Percentiles rank a stretch among this genome's conserved stretches.
Conservation (phyloP, 1,284 basidiomycete genomes). For the Fomitopsis schrenkii region DNA sequence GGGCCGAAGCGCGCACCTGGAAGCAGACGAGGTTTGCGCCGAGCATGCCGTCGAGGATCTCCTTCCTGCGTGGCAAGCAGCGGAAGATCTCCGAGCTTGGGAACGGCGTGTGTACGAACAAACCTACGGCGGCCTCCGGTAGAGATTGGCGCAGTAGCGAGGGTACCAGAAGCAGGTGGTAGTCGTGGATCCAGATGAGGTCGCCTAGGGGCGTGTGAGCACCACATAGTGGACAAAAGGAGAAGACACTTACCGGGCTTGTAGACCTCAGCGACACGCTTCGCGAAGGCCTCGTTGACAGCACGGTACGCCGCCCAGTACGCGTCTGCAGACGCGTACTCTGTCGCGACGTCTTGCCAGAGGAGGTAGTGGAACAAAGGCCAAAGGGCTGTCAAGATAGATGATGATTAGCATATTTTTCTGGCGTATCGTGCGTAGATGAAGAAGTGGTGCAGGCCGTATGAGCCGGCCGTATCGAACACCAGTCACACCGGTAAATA, state of each 20-base stretch:
- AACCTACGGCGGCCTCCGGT: conserved; percentile 62
- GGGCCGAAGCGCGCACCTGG: conserved; percentile 46
- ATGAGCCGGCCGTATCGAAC: too few species aligned
- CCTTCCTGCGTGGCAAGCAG: conserved; percentile 61
- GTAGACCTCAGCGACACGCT: conserved; percentile 75
- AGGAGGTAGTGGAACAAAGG: conserved; percentile 98
- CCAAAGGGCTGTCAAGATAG: conserved; percentile 72
- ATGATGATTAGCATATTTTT: neutral
- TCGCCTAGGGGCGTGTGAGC: conserved; percentile 52
- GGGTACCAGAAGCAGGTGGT: conserved; percentile 91
- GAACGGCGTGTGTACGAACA: conserved; percentile 6
- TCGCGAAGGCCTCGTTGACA: conserved; percentile 86
- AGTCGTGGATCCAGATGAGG: conserved; percentile 88
- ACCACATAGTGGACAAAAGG: neutral
- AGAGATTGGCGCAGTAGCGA: conserved; percentile 77
- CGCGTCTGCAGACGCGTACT: conserved; percentile 77
- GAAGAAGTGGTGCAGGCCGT: too few species aligned
- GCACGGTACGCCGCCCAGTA: conserved; percentile 84
- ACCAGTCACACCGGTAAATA: too few species aligned
- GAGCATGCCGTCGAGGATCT: conserved; percentile 97
- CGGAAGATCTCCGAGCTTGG: conserved; percentile 9
- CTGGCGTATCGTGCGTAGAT: too few species aligned
- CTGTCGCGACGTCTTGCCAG: conserved; percentile 91
- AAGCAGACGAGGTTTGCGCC: conserved; percentile 96
- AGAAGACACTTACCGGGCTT: conserved; percentile 67